Evolutionary conservation across 148 eudicot species (phyloP).

Genomic region (Vaccinium darrowii): DNA sequence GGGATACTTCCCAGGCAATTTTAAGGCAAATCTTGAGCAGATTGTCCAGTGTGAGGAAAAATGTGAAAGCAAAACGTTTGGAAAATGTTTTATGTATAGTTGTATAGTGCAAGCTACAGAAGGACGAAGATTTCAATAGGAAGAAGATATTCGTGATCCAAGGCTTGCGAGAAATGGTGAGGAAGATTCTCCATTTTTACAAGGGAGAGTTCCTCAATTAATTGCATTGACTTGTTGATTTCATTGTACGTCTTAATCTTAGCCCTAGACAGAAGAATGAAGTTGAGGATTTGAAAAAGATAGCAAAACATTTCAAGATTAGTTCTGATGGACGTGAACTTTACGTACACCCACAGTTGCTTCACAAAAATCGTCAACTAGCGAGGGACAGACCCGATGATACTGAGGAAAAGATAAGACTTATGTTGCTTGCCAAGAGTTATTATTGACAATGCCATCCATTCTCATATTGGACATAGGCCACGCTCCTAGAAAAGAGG

Average conservation of each 20-base stretch:
- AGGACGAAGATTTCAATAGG: constrained; percentile 62
- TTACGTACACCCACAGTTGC: constrained; percentile 64
- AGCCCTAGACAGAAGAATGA: constrained; percentile 53
- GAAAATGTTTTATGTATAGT: constrained; percentile 65
- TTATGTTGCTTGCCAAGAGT: no score
- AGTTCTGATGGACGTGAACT: constrained; percentile 67
- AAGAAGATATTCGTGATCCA: constrained; percentile 66
- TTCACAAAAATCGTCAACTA: constrained; percentile 31
- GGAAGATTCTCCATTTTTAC: constrained; percentile 78
- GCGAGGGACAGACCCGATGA: constrained; percentile 44
- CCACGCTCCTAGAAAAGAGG: no score
- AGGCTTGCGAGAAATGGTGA: constrained; percentile 82
- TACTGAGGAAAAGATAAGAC: constrained; percentile 12
- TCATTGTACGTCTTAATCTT: constrained; percentile 63
- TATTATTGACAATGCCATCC: no score
- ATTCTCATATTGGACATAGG: no score
- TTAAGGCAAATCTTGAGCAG: constrained; percentile 61
- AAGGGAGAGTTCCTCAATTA: constrained; percentile 85
- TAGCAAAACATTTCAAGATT: constrained; percentile 49
- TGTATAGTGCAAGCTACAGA: constrained; percentile 69
- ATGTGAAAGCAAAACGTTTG: constrained; percentile 36
- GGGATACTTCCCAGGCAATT: constrained; percentile 53
- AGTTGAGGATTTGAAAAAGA: constrained; percentile 47
- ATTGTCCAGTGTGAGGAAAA: constrained; percentile 46
- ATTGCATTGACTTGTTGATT: constrained; percentile 82